Base-by-base conservation (phyloP, 495 filamentous ascomycete genomes). In the Platismatia glauca region DNA sequence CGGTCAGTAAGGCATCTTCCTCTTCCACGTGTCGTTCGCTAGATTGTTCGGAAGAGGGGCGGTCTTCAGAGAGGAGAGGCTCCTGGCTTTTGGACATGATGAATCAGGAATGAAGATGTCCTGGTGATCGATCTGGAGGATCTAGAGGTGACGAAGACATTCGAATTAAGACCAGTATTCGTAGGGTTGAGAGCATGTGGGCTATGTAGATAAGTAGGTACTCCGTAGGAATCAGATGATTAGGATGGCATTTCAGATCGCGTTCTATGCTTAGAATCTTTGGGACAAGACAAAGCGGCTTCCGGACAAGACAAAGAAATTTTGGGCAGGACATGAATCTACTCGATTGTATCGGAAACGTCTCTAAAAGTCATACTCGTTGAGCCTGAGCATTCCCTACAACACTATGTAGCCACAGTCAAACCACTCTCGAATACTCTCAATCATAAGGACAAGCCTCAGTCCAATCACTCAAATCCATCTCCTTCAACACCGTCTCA, bases 1-100 rank as follows among this genome's bases (percentile, higher is more conserved):
- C 86, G 8, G 84, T 87, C 34, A 89, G 73, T 29, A 89, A 75
- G 46, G 84, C 81, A 62, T 86, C 83, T 70, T 88, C 86, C 71
- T 88, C 85, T 60, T 83, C 80, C 20, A 73, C 74, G 60, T 75
- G 73, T 38, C 73, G 75, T 38, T 81, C 69, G 9, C 77, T 80
- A 7, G 76, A 77, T 35, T 63, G 71, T 16, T 80, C 78, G 56
- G 75, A 80, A 44, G 78, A 79, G 7, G 67, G 70, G 34, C 77
- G 77, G 50, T 75, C 74, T 57, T 60, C 58, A 70, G 70, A 66
- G n/a, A 78, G 67, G 34, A 79, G 73, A 48, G 79, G 73, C 70
- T 79, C 75, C 58, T 80, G 61, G 31, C 52, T 73, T 64, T 69
- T 71, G 57, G 78, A 43, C 72, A 81, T 82, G 53, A 57, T 69